Base-by-base conservation (phyloP, 1,284 basidiomycete species). In the Trichosporon ovoides region DNA sequence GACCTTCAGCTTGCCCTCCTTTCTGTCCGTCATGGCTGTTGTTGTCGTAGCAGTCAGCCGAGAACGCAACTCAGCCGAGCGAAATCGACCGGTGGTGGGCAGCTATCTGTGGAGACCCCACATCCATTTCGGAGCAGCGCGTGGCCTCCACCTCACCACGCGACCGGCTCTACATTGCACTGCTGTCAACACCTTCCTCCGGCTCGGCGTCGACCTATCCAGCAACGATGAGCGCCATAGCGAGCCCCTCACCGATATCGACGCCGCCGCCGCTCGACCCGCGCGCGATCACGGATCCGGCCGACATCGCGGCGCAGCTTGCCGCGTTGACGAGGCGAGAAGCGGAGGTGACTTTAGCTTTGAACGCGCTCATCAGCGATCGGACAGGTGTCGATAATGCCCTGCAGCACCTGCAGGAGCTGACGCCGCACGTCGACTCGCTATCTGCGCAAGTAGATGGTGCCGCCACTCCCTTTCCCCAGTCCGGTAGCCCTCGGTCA, bases 271-370 rank as follows among this genome's bases (percentile, higher is more conserved):
- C 66, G 12, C 58, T 73, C 7, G 63, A 72, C 49, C 72, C 73
- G 11, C 64, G 74, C 13, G 50, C 59, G 1, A 68, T 76, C 51
- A 72, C 70, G 35, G 62, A 65, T 19, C 68, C 75, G 4, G 63
- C 61, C 3, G 70, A 76, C 52, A 75, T 77, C 34, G 50, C 70
- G 0, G 68, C 71, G 19, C 75, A 77, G 58, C 72, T 81, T 3
- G 69, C 78, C 7, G 81, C 83, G 20, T 83, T 91, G 37, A 85
- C 92, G 66, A 83, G 85, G 13, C 84, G 89, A 71, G 90, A 94
- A 68, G 81, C 86, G 35, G 81, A 86, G 24, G 82, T 94, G 16
- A 89, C 90, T 12, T 81, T 83, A 52, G 85, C 87, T 16, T 83
- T 95, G 52, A 81, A 87, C 3, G 80, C 83, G 49, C 80, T 93